Percentiles rank a stretch among this genome's conserved stretches.
Evolutionary conservation across 495 filamentous ascomycete genomes (phyloP).

Genomic region (Clohesyomyces aquaticus): DNA sequence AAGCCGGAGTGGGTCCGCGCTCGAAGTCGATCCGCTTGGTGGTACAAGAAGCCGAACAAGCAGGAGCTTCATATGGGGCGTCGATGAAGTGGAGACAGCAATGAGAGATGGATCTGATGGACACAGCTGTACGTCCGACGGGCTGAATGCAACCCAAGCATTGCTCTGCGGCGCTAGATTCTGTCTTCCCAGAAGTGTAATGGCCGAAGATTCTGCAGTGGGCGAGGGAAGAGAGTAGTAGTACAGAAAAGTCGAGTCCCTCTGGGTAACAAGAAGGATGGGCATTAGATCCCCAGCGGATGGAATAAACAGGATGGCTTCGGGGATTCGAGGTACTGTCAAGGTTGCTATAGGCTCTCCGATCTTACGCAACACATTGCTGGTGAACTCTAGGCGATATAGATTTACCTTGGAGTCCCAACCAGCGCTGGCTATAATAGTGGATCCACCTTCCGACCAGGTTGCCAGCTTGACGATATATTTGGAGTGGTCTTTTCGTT

Average conservation of each 20-base stretch:
- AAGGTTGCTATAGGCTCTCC: conserved; percentile 54
- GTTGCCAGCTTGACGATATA: conserved; percentile 62
- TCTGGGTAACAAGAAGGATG: conserved; percentile 60
- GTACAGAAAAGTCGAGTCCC: conserved; percentile 65
- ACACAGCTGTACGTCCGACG: conserved; percentile 60
- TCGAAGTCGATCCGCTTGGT: conserved; percentile 16
- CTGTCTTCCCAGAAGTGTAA: conserved; percentile 54
- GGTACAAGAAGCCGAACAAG: conserved; percentile 64
- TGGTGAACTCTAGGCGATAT: conserved; percentile 47
- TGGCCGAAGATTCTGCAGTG: background rate
- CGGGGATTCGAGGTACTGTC: conserved; percentile 61
- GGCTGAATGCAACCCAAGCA: conserved; percentile 67
- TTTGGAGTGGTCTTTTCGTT: conserved; percentile 63
- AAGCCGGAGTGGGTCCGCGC: no score
- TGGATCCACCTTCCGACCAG: conserved; percentile 42
- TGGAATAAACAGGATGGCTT: conserved; percentile 60
- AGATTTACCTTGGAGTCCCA: conserved; percentile 66
- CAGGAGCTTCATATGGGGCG: conserved; percentile 69
- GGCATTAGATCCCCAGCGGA: conserved; percentile 52
- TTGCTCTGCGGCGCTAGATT: conserved; percentile 69
- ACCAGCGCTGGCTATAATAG: conserved; percentile 64
- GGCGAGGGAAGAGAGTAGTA: conserved; percentile 56
- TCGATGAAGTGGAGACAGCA: conserved; percentile 64
- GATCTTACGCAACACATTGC: conserved; percentile 18
- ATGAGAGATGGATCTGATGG: conserved; percentile 60